Base-by-base conservation (phyloP, 1,284 basidiomycete species). In the Cutaneotrichosporon sp. region DNA sequence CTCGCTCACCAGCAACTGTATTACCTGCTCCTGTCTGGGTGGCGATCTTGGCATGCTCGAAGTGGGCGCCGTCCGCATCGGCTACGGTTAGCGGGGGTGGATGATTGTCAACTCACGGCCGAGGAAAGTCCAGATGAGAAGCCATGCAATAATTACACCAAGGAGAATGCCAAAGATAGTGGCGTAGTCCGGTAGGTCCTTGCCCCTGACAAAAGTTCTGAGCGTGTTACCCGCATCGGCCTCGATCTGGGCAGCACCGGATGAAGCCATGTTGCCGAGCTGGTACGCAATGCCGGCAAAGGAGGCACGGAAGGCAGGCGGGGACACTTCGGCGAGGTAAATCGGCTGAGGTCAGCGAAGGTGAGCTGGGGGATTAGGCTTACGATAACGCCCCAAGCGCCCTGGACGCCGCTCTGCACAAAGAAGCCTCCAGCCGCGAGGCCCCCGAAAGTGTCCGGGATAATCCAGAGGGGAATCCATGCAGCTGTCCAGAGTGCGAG, bases 241-340 rank as follows among this genome's bases (percentile, higher is more conserved):
- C 80, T 97, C 92, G 62, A 97, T 94, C 71, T 96, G 90, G 0
- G 90, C 83, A 2, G 88, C 86, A 0, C 89, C 88, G 0, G 86
- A 83, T 0, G 87, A 90, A 7, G 92, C 83, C 86, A 94, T 94
- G 63, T 74, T 77, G 54, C 74, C 74, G 33, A 72, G 61, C 49
- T 53, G 92, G 76, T 94, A 97, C 0, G 88, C 85, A 0, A 94
- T 82, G 60, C 93, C 93, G 19, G 87, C 86, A 80, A 94, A 97
- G 0, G 89, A 88, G 8, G 91, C 90, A 49, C 93, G 81, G 81
- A 96, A 97, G 0, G 90, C 90, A 0, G 91, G 71, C 17, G 71
- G 69, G 14, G 88, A 86, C 75, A 93, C 84, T 74, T 97, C 94
- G 3, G 85, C 81, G n/a, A 96, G 79, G 70, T 87, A 71, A 33